Base-by-base conservation (phyloP, 768 basidiomycete genomes). In the Brasilioporus rufonigricans region DNA sequence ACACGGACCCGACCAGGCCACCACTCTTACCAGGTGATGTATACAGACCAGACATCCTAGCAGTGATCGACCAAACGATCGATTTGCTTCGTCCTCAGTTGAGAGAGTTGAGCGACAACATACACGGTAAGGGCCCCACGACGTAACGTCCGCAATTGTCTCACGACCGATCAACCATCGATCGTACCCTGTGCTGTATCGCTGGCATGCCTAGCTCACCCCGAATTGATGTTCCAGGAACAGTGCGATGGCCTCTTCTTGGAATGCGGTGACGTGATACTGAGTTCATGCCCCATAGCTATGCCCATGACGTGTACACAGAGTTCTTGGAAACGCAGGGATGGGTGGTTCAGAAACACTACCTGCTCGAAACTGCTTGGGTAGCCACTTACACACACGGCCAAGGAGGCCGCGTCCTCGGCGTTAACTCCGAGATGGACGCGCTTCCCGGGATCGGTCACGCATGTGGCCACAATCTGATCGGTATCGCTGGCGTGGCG, bases 391-490 rank as follows among this genome's bases (percentile, higher is more conserved):
- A 81, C 61, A 73, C 77, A 16, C 77, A 85, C 59, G 86, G 87
- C 12, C 67, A 73, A 29, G 89, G 87, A 11, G 89, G 88, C 7
- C 78, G 83, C 48, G 83, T 80, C 0, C 80, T 92, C 31, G 90
- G 90, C 0, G 74, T 93, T 54, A 92, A 93, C 40, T 60, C 89
- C 16, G 91, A 92, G 80, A 85, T 86, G 84, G 84, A 85, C 52
- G 86, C 85, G 1, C 72, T 87, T 12, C 71, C 70, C 18, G 73
- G 80, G 0, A 75, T 85, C 36, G 83, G 87, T 0, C 87, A 89
- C 58, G 87, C 86, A 1, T 92, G 90, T 62, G 90, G 90, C 3
- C 90, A 93, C 65, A 92, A 92, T 61, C 74, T 93, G 45, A 92
- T 93, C 48, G 89, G 86, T 1, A 87, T 91, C 23, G 61, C 76